phyloP scores from a whole-genome alignment of 2,329 filamentous ascomycete genomes.

The Cytospora chrysosperma region DNA sequence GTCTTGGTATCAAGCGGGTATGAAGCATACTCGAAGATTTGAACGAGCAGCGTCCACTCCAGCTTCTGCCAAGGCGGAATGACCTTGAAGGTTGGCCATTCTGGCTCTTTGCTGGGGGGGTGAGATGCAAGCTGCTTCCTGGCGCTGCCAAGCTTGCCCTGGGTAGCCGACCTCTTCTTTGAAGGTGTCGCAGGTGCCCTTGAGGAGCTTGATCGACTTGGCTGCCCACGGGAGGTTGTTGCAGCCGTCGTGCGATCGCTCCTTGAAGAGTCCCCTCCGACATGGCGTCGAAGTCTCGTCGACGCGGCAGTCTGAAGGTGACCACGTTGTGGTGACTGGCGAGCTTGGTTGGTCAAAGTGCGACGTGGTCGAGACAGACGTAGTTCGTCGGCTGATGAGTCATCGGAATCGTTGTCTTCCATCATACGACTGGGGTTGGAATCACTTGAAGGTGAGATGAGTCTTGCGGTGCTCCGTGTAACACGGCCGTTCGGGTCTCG shows the following conservation, averaged over 20 bases:
- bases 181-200: conserved; percentile 3
- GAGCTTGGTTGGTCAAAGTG: conserved; percentile 1
- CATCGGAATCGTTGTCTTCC: conserved; percentile 4
- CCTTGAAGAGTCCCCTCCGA: background rate
- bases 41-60: conserved; percentile 60
- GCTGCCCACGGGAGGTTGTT: conserved; percentile 4
- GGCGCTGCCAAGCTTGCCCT: conserved; percentile 1
- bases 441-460: conserved; percentile 11
- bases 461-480: conserved; percentile 22
- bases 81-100: conserved; percentile 23
- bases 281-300: conserved; percentile 12
- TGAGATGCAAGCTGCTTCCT: conserved; percentile 11
- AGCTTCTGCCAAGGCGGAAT: conserved; percentile 33
- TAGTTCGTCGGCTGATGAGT: conserved; percentile 4
- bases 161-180: conserved; percentile 7
- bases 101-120: conserved; percentile 8
- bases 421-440: conserved; percentile 2
- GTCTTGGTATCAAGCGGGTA: conserved; percentile 50
- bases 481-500: conserved; percentile 20
- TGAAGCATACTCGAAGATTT: conserved; percentile 69
- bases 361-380: conserved; percentile 2
- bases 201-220: background rate
- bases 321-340: conserved; percentile 9
- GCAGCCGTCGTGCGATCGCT: background rate
- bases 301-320: conserved; percentile 17